Base-by-base conservation (phyloP, 805 yeast species). In the Monosporozyma yasuniensis region DNA sequence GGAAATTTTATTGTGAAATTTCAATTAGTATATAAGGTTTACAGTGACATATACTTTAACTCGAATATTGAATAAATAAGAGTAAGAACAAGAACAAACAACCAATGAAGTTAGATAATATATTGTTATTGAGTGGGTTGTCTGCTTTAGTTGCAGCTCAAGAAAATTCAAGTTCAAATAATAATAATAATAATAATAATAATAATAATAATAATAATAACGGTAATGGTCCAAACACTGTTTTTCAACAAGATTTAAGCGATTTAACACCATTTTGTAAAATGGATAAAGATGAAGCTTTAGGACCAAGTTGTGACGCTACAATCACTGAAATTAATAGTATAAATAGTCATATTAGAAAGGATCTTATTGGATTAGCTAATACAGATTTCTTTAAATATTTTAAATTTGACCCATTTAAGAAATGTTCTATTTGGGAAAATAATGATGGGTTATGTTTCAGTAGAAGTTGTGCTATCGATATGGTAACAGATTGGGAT, bases 391-490 rank as follows among this genome's bases (percentile, higher is more conserved):
- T 87, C 68, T 91, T 93, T 78, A 79, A 83, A 55, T 87, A 86
- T 64, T 93, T 87, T 72, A 83, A 88, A 64, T 76, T 93, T 49
- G 89, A 93, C 61, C 73, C 93, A 50, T 87, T 81, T 66, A 83
- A 76, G 55, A 78, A 79, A 64, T 89, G 99, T 66, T 91, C 95
- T 25, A 89, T 85, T 65, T 86, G 87, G 89, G 79, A 80, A 56
- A 88, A 82, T 57, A 80, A 73, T 60, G 75, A 75, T 45, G 95
- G 90, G 42, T 80, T 85, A 60, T 89, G 97, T 64, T 86, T 89
- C 53, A 87, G 88, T 61, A 76, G 87, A 54, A 83, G 87, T 50
- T 89, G 97, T 69, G 95, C 96, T 0, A 95, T 89, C 41, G 96
- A 89, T 63, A 78, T 87, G 2, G 77, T 86, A 11, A 87, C 81